Percentiles rank a stretch among this genome's conserved stretches.
Evolutionary conservation across 1,284 basidiomycete species (phyloP).

Genomic region (Fomitopsis palustris): DNA sequence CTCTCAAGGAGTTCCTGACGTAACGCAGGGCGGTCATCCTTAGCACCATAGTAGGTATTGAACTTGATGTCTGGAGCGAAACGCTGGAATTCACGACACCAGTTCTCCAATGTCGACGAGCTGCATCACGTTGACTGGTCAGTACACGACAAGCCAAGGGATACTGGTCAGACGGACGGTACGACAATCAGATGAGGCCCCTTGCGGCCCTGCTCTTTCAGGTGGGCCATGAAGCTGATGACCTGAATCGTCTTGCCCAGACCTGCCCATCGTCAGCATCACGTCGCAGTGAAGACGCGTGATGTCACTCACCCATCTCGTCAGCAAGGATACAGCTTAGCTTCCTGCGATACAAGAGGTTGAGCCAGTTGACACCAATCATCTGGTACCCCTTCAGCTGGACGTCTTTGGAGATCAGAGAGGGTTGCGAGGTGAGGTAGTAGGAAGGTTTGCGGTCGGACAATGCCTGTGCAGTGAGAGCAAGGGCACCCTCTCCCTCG

Average conservation of each 20-base stretch:
- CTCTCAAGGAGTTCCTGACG: constrained; percentile 61
- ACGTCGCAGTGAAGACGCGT: constrained; percentile 9
- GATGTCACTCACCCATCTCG: constrained; percentile 80
- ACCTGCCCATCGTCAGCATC: constrained; percentile 35
- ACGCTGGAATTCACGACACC: constrained; percentile 92
- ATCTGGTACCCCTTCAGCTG: constrained; percentile 95
- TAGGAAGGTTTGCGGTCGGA: constrained; percentile 46
- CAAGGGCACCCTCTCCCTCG: constrained; percentile 59
- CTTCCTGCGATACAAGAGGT: constrained; percentile 78
- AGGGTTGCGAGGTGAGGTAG: constrained; percentile 77
- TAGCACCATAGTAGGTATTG: constrained; percentile 91
- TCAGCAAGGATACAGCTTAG: constrained; percentile 96
- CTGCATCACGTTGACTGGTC: constrained; percentile 33
- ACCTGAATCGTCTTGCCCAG: constrained; percentile 99
- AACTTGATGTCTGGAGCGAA: constrained; percentile 89
- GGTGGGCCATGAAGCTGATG: constrained; percentile 90
- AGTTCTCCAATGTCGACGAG: constrained; percentile 97
- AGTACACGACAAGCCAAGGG: neutral
- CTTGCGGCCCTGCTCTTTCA: constrained; percentile 73
- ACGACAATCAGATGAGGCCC: constrained; percentile 96
- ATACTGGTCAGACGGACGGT: constrained; percentile 57
- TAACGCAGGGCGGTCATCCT: constrained; percentile 81
- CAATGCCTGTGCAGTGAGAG: constrained; percentile 46
- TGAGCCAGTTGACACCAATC: constrained; percentile 97
- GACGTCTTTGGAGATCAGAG: constrained; percentile 65